phyloP scores from a whole-genome alignment of 805 yeast species.

The Pichia sporocuriosa region DNA sequence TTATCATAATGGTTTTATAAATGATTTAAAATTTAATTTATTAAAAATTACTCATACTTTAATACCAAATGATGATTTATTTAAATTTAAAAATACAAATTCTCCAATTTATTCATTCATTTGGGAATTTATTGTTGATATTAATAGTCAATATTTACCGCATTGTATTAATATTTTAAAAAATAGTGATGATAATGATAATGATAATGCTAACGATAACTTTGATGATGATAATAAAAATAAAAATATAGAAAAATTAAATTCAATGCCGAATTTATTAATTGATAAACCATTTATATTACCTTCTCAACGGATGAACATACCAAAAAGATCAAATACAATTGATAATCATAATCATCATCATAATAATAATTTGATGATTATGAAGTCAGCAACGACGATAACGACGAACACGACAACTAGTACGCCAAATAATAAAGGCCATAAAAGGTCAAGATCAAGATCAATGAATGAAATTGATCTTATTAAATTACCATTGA shows the following conservation, averaged over 20 bases:
- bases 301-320: too few species aligned
- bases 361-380: conserved; percentile 1
- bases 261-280: too few species aligned
- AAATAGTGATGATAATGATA: background rate
- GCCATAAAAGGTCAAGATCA: conserved; percentile 32
- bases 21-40: conserved; percentile 17
- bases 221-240: background rate
- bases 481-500: conserved; percentile 7
- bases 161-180: conserved; percentile 20
- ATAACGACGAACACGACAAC: conserved; percentile 2
- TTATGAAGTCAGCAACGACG: background rate
- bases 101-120: conserved; percentile 25
- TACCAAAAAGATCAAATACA: too few species aligned
- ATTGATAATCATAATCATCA: background rate
- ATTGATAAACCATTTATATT: too few species aligned
- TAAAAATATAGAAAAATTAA: too few species aligned
- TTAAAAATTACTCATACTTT: conserved; percentile 26
- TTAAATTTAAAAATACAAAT: conserved; percentile 12
- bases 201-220: background rate
- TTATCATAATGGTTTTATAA: conserved; percentile 27
- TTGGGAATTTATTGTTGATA: conserved; percentile 27
- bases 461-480: conserved; percentile 29
- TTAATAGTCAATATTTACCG: conserved; percentile 19
- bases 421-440: conserved; percentile 11
- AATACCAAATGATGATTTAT: conserved; percentile 24